Percentiles rank a stretch among this genome's conserved stretches.
These are phyloP conservation scores for Adansonia grandidieri DNA, from an alignment of 441 rosid species.

Conservation along the genomic window DNA sequence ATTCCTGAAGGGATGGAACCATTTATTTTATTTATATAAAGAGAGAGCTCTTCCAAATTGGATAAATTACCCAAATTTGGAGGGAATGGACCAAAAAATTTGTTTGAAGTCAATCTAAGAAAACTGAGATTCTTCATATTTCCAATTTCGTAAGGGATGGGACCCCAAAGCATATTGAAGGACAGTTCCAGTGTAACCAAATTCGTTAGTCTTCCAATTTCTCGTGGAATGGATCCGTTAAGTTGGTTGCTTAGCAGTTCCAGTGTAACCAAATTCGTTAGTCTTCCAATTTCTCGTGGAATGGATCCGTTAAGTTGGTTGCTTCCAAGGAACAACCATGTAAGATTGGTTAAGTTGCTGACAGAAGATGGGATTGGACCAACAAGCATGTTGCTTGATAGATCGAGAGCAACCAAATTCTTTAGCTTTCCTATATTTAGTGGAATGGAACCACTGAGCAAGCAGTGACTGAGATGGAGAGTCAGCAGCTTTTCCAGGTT, in stretches of 20 bases:
- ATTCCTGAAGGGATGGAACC: not conserved
- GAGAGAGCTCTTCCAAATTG: not conserved
- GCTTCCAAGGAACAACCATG: not conserved
- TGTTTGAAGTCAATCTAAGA: not conserved
- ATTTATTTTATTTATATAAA: not conserved
- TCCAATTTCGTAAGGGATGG: not conserved
- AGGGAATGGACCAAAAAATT: not conserved
- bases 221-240: not conserved
- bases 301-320: not conserved
- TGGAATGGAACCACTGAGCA: not conserved
- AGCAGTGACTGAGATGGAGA: not conserved
- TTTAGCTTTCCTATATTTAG: not conserved
- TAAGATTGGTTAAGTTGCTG: not conserved
- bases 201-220: not conserved
- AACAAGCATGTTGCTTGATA: not conserved
- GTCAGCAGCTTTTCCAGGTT: not conserved
- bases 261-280: not conserved
- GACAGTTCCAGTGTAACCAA: not conserved
- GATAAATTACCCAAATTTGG: not conserved
- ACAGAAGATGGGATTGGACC: constrained; percentile 1
- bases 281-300: not conserved
- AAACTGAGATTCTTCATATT: not conserved
- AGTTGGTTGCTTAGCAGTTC: not conserved
- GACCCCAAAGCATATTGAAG: no score
- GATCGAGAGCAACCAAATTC: not conserved